Percentiles rank a stretch among this genome's conserved stretches.
Evolutionary conservation across 768 basidiomycete species (phyloP).

Genomic region (Sarcodon sp.): DNA sequence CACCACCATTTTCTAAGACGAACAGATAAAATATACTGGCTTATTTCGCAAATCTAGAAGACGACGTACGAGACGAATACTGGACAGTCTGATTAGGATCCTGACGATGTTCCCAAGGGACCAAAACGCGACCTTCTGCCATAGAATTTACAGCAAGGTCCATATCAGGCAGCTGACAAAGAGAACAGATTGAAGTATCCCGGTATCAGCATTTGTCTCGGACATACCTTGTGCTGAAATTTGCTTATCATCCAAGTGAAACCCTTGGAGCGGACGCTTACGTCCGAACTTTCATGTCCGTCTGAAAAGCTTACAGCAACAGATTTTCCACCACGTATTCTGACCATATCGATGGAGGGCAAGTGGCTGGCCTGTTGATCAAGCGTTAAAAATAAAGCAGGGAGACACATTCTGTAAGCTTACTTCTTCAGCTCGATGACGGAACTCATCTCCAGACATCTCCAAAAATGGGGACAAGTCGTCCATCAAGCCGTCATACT

Average conservation of each 20-base stretch:
- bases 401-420: conserved; percentile 7
- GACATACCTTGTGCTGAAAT: conserved; percentile 48
- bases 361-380: conserved; percentile 49
- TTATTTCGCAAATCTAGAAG: background rate
- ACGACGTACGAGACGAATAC: conserved; percentile 5
- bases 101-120: conserved; percentile 80
- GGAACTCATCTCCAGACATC: conserved; percentile 57
- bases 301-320: conserved; percentile 41
- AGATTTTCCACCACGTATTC: conserved; percentile 53
- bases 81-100: conserved; percentile 56
- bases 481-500: conserved; percentile 68
- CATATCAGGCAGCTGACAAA: conserved; percentile 74
- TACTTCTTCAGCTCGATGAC: conserved; percentile 50
- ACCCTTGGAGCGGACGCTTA: conserved; percentile 65
- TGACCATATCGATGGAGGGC: conserved; percentile 80
- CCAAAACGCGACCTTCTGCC: conserved; percentile 86
- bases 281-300: conserved; percentile 52
- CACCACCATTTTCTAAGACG: conserved; percentile 29
- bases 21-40: background rate
- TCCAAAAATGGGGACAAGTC: conserved; percentile 84
- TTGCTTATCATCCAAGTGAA: conserved; percentile 65
- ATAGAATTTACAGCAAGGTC: conserved; percentile 89
- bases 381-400: background rate
- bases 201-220: background rate
- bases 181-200: background rate